These are phyloP conservation scores for Lactarius quietus DNA, from an alignment of 768 basidiomycete genomes.

Conservation along the genomic window DNA sequence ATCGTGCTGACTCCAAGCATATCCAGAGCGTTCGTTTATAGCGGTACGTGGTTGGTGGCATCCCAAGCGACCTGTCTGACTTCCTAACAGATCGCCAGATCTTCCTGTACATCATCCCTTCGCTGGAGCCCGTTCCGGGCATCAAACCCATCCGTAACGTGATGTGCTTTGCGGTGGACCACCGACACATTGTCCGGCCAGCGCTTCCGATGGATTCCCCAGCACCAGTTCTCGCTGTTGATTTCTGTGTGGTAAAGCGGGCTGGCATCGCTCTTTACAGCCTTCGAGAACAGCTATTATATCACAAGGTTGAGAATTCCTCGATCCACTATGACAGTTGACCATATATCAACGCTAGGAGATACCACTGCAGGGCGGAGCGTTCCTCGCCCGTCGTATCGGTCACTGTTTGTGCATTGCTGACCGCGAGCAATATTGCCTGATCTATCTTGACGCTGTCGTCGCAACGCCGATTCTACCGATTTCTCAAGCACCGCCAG, in stretches of 20 bases:
- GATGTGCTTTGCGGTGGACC: conserved; percentile 77
- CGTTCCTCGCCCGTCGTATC: conserved; percentile 55
- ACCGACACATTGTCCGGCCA: conserved; percentile 58
- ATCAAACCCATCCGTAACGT: conserved; percentile 83
- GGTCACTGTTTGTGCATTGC: conserved; percentile 70
- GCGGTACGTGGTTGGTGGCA: conserved; percentile 47
- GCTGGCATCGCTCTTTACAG: conserved; percentile 58
- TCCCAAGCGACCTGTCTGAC: conserved; percentile 10
- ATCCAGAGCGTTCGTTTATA: conserved; percentile 68
- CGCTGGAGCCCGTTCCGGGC: conserved; percentile 64
- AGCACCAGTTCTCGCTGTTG: conserved; percentile 48
- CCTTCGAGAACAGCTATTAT: conserved; percentile 60
- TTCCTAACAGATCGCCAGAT: conserved; percentile 51
- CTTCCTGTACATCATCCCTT: conserved; percentile 77
- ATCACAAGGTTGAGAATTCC: conserved; percentile 48
- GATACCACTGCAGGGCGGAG: conserved; percentile 61
- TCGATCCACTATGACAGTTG: conserved; percentile 6
- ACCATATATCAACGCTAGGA: conserved; percentile 44
- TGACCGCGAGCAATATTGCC: conserved; percentile 66
- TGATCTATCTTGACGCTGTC: conserved; percentile 73
- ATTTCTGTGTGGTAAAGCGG: conserved; percentile 73
- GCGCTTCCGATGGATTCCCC: conserved; percentile 39
- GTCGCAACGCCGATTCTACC: conserved; percentile 73
- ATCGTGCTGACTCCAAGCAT: conserved; percentile 78
- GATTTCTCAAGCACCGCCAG: conserved; percentile 59